phyloP scores from a whole-genome alignment of 2,329 filamentous ascomycete species.

The Clonostachys rosea region DNA sequence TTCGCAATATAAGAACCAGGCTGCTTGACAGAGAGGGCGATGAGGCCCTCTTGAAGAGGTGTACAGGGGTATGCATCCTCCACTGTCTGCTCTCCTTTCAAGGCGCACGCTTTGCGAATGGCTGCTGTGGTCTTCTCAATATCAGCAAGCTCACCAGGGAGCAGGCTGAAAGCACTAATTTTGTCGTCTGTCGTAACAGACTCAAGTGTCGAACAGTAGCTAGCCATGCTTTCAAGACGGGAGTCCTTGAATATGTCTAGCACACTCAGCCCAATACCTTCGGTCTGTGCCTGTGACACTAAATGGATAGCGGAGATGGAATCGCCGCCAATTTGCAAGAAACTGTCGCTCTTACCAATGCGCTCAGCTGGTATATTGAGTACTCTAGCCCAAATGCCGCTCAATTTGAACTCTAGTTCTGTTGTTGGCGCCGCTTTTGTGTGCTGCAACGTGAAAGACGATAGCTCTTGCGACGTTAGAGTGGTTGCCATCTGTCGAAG shows the following conservation, averaged over 20 bases:
- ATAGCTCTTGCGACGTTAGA: too few species aligned
- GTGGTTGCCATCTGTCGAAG: not conserved
- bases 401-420: constrained; percentile 1
- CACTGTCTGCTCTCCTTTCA: constrained; percentile 4
- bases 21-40: constrained; percentile 19
- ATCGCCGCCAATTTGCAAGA: constrained; percentile 29
- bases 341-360: constrained; percentile 17
- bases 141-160: not conserved
- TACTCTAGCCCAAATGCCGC: constrained; percentile 18
- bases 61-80: constrained; percentile 29
- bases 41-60: constrained; percentile 26
- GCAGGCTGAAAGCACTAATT: not conserved
- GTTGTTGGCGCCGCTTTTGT: constrained; percentile 2
- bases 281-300: constrained; percentile 2
- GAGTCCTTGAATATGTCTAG: constrained; percentile 24
- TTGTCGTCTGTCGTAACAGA: not conserved
- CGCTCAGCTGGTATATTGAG: constrained; percentile 5
- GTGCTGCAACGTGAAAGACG: too few species aligned
- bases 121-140: not conserved
- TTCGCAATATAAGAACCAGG: constrained; percentile 10
- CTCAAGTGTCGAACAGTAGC: not conserved
- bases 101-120: not conserved
- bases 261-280: constrained; percentile 26
- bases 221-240: not conserved
- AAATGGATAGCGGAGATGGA: constrained; percentile 8